These are phyloP conservation scores for Incumbomyces lentus DNA, from an alignment of 2,329 filamentous ascomycete genomes.

Conservation along the genomic window DNA sequence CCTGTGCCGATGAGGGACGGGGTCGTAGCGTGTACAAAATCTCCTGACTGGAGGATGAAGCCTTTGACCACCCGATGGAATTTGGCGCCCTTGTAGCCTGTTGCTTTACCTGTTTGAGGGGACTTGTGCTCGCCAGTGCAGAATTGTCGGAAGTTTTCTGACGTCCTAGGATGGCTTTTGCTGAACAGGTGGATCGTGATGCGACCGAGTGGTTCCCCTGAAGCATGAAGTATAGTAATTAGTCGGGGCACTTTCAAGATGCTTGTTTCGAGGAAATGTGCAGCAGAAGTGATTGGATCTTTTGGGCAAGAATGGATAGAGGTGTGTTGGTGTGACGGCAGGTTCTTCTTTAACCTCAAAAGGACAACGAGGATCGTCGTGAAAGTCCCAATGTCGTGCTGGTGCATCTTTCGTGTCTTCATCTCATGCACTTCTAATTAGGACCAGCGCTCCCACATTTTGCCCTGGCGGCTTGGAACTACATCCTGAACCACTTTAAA, in stretches of 20 bases:
- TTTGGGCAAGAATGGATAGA: no score
- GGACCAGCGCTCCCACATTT: no score
- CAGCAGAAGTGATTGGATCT: no score
- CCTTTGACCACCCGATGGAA: slow-evolving; percentile 92
- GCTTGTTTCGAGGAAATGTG: neutral
- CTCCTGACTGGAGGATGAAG: slow-evolving; percentile 96
- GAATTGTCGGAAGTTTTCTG: slow-evolving; percentile 95
- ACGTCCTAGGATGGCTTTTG: slow-evolving; percentile 72
- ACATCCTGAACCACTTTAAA: neutral
- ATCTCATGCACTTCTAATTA: no score
- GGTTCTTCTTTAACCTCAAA: no score
- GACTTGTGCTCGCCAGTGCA: slow-evolving; percentile 90
- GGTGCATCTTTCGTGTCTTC: no score
- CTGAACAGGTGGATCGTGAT: slow-evolving; percentile 87
- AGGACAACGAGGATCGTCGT: no score
- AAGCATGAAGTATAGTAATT: neutral
- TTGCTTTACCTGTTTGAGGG: slow-evolving; percentile 56
- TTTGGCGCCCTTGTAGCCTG: slow-evolving; percentile 89
- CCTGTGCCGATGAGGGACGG: slow-evolving; percentile 54
- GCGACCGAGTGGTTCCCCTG: slow-evolving; percentile 75
- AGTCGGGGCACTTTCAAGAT: slow-evolving; percentile 1
- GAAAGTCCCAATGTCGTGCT: no score
- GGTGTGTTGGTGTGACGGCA: no score
- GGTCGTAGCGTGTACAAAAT: slow-evolving; percentile 78
- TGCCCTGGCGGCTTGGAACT: neutral